Evolutionary conservation across 1,139 yeast genomes (phyloP).

Genomic region (Dujonia santamariae): DNA sequence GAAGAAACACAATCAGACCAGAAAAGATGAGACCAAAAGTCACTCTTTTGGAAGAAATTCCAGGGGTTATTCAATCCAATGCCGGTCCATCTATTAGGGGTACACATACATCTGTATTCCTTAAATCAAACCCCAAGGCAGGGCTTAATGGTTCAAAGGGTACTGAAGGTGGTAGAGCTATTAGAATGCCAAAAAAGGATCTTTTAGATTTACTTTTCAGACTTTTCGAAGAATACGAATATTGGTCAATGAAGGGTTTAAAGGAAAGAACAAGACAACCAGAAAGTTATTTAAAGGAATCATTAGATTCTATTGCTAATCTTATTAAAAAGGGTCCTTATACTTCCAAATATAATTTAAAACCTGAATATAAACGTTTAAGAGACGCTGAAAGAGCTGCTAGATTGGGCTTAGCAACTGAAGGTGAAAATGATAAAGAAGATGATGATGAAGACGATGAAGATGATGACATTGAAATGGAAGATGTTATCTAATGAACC

Average conservation of each 20-base stretch:
- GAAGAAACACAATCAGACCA: slow-evolving; percentile 47
- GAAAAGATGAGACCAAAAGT: slow-evolving; percentile 63
- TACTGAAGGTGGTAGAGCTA: slow-evolving; percentile 54
- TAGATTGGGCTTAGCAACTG: slow-evolving; percentile 43
- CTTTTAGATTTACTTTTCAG: slow-evolving; percentile 83
- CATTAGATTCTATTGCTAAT: slow-evolving; percentile 84
- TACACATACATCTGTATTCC: slow-evolving; percentile 58
- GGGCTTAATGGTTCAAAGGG: slow-evolving; percentile 8
- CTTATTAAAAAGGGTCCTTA: slow-evolving; percentile 94
- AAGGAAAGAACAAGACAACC: slow-evolving; percentile 96
- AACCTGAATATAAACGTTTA: slow-evolving; percentile 83
- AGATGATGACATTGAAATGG: slow-evolving; percentile 42
- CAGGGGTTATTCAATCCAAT: slow-evolving; percentile 82
- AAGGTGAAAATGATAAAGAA: slow-evolving; percentile 43
- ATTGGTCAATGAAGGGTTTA: slow-evolving; percentile 93
- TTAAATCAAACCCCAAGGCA: slow-evolving; percentile 40
- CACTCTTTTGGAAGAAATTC: slow-evolving; percentile 75
- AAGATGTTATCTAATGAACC: slow-evolving; percentile 34
- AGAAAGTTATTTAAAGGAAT: slow-evolving; percentile 87
- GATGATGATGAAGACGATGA: slow-evolving; percentile 44
- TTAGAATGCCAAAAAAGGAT: slow-evolving; percentile 91
- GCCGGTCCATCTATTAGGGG: slow-evolving; percentile 81
- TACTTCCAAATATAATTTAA: slow-evolving; percentile 84
- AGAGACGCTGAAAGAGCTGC: slow-evolving; percentile 77
- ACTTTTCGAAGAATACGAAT: slow-evolving; percentile 90